Percentiles rank a stretch among this genome's conserved stretches.
Conservation (phyloP, 805 yeast genomes). For the Lachancea kluyveri region DNA sequence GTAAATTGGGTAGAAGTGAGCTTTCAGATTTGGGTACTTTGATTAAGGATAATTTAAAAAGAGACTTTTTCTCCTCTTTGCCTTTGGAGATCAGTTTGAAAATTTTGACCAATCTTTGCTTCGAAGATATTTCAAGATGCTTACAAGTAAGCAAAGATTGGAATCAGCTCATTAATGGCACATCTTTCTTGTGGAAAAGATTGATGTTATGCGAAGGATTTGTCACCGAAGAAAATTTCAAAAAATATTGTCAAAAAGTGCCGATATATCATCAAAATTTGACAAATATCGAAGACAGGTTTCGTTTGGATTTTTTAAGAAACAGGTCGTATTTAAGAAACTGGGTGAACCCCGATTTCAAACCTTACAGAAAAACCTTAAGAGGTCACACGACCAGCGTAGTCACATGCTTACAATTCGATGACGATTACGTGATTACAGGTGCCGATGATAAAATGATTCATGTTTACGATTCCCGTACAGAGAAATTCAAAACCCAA, state of each 20-base stretch:
- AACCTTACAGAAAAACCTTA: conserved; percentile 61
- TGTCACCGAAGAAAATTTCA: conserved; percentile 42
- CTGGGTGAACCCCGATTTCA: conserved; percentile 74
- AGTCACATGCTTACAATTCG: conserved; percentile 93
- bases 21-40: conserved; percentile 27
- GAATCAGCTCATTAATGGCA: conserved; percentile 56
- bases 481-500: conserved; percentile 57
- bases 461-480: conserved; percentile 69
- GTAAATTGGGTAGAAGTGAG: conserved; percentile 24
- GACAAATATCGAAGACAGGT: conserved; percentile 29
- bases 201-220: conserved; percentile 58
- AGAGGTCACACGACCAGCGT: conserved; percentile 72
- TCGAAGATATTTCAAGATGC: conserved; percentile 51
- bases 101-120: conserved; percentile 60
- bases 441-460: conserved; percentile 87
- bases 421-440: conserved; percentile 81
- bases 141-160: conserved; percentile 64
- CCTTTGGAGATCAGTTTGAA: conserved; percentile 71
- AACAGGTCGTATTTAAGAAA: conserved; percentile 52
- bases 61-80: conserved; percentile 64
- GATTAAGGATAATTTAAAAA: conserved; percentile 40
- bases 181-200: conserved; percentile 64
- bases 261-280: conserved; percentile 22
- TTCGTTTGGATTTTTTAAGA: conserved; percentile 42
- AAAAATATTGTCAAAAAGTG: conserved; percentile 23